A percentile compares a stretch with the other conserved stretches of the same genome.
Evolutionary conservation across 139 green algal species (phyloP).

Genomic region (Yamagishiella unicocca): DNA sequence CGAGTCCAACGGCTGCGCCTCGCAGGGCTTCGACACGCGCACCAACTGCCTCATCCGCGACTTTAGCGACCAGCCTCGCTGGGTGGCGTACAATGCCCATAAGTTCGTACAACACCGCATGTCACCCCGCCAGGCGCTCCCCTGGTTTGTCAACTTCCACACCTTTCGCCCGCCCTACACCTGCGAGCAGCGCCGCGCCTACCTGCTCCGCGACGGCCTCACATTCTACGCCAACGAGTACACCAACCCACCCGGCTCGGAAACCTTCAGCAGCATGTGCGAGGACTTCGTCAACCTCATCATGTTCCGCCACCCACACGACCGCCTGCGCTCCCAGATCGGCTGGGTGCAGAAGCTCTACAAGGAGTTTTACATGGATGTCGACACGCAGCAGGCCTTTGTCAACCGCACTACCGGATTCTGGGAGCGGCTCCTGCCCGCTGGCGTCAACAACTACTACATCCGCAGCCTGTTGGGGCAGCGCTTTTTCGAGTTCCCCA

Average conservation of each 20-base stretch:
- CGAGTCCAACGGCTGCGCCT: constrained; percentile 52
- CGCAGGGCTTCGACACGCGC: constrained; percentile 48
- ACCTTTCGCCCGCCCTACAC: neutral
- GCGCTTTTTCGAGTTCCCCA: constrained; percentile 52
- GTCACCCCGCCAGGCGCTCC: constrained; percentile 19
- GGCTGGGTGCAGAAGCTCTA: constrained; percentile 63
- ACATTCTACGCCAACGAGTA: constrained; percentile 65
- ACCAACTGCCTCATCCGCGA: constrained; percentile 59
- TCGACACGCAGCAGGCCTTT: constrained; percentile 45
- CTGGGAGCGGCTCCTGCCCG: constrained; percentile 60
- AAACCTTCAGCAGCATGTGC: constrained; percentile 35
- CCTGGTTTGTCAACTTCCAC: constrained; percentile 64
- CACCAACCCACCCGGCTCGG: constrained; percentile 27
- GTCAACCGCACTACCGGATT: constrained; percentile 50
- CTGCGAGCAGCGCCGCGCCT: constrained; percentile 38
- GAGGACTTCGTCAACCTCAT: constrained; percentile 61
- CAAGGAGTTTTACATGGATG: constrained; percentile 50
- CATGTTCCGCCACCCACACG: constrained; percentile 55
- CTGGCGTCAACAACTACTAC: constrained; percentile 66
- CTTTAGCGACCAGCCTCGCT: constrained; percentile 51
- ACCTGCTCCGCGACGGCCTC: constrained; percentile 31
- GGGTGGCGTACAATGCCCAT: constrained; percentile 49
- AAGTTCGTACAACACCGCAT: constrained; percentile 51
- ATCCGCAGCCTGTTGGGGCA: constrained; percentile 49
- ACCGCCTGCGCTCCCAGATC: constrained; percentile 53